Evolutionary conservation across 2,329 filamentous ascomycete species (phyloP).

Genomic region (Daldinia sp.): DNA sequence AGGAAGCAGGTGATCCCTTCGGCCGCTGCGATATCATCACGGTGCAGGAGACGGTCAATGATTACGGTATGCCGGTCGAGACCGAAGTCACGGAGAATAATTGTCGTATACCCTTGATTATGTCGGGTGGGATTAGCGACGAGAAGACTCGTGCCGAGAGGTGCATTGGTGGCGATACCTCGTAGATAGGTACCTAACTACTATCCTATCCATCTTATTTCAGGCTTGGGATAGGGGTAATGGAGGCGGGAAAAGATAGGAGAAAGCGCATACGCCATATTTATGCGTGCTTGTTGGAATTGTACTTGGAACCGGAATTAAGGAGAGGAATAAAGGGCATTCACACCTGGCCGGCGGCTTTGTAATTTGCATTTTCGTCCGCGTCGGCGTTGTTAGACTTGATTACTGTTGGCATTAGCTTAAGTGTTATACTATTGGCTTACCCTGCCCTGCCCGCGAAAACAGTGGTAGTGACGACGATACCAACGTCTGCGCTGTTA

Average conservation of each 20-base stretch:
- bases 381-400: not conserved
- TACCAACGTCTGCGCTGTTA: too few relatives aligned
- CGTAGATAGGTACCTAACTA: too few relatives aligned
- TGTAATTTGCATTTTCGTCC: not conserved
- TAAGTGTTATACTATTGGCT: not conserved
- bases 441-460: too few relatives aligned
- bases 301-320: not conserved
- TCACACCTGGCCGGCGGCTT: not conserved
- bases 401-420: not conserved
- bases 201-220: too few relatives aligned
- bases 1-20: not conserved
- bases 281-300: too few relatives aligned
- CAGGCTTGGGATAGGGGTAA: not conserved
- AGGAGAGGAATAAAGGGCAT: too few relatives aligned
- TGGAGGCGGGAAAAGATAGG: too few relatives aligned
- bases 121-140: constrained; percentile 7
- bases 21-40: not conserved
- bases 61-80: not conserved
- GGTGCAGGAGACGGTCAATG: not conserved
- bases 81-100: not conserved
- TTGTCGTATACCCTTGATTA: not conserved
- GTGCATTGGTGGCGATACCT: too few relatives aligned
- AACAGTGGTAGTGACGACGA: too few relatives aligned
- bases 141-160: too few relatives aligned
- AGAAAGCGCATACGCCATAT: not conserved